Evolutionary conservation across 805 yeast species (phyloP).

Genomic region (Wickerhamomyces silvicola): DNA sequence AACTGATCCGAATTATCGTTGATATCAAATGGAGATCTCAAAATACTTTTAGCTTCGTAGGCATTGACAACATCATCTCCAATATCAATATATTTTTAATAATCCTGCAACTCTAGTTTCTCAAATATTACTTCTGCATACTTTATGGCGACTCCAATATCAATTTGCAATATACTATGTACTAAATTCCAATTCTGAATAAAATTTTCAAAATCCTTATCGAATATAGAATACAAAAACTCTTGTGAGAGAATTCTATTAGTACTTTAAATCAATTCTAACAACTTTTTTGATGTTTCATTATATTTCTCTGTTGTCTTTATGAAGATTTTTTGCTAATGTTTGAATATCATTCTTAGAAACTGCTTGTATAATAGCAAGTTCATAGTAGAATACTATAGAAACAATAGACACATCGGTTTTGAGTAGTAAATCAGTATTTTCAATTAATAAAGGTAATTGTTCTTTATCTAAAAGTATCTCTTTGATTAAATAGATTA

Average conservation of each 20-base stretch:
- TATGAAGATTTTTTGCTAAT: constrained; percentile 45
- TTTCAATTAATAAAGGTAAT: constrained; percentile 20
- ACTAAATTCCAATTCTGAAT: constrained; percentile 43
- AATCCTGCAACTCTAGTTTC: constrained; percentile 5
- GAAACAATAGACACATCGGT: constrained; percentile 10
- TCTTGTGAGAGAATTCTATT: constrained; percentile 49
- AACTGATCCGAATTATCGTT: constrained; percentile 14
- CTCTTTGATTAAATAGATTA: constrained; percentile 18
- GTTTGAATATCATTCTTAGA: constrained; percentile 25
- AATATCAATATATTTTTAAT: constrained; percentile 7
- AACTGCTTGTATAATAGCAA: constrained; percentile 25
- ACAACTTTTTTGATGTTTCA: constrained; percentile 33
- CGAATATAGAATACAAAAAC: constrained; percentile 39
- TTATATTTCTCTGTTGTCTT: constrained; percentile 34
- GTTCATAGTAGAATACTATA: constrained; percentile 25
- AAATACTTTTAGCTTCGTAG: constrained; percentile 20
- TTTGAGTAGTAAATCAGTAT: constrained; percentile 27
- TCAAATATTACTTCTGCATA: constrained; percentile 30
- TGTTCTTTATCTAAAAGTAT: constrained; percentile 24
- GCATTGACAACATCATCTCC: constrained; percentile 36
- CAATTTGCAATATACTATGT: constrained; percentile 41
- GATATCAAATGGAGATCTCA: constrained; percentile 22
- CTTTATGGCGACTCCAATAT: constrained; percentile 51
- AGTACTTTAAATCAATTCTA: constrained; percentile 39
- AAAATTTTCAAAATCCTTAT: constrained; percentile 41